Conservation (phyloP, 2,329 filamentous ascomycete genomes). For the Fusarium albosuccineum region DNA sequence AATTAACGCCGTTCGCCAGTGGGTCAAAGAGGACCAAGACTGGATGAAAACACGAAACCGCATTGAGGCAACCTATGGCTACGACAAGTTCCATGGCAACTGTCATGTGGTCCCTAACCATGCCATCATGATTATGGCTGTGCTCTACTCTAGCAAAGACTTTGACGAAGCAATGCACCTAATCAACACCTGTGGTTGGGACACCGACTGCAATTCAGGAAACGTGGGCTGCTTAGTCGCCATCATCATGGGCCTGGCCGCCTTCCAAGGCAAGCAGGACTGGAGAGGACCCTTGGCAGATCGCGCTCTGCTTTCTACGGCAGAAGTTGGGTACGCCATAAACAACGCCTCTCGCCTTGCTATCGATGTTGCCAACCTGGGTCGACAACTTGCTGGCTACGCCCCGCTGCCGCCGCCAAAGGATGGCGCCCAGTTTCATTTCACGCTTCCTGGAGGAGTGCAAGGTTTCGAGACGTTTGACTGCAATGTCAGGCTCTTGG, state of each 20-base stretch:
- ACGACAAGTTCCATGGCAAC: slow-evolving; percentile 47
- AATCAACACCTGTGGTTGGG: slow-evolving; percentile 9
- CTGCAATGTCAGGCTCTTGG: neutral
- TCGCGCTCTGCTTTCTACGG: slow-evolving; percentile 11
- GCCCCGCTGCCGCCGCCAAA: neutral
- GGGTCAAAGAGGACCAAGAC: slow-evolving; percentile 41
- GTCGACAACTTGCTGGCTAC: neutral
- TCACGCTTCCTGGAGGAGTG: slow-evolving; percentile 1
- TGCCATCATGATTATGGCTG: slow-evolving; percentile 9
- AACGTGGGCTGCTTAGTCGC: slow-evolving; percentile 4
- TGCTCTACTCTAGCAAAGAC: neutral
- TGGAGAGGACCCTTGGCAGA: slow-evolving; percentile 13
- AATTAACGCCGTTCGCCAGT: slow-evolving; percentile 47
- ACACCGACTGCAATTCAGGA: slow-evolving; percentile 6
- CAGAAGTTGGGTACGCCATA: slow-evolving; percentile 10
- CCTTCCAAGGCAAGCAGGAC: slow-evolving; percentile 1
- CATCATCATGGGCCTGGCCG: neutral
- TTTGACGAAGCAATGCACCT: slow-evolving; percentile 9
- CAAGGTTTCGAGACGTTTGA: neutral
- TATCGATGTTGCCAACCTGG: neutral
- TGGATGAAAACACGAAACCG: slow-evolving; percentile 52
- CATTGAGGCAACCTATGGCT: slow-evolving; percentile 48
- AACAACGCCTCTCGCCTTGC: slow-evolving; percentile 7
- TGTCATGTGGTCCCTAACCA: slow-evolving; percentile 9
- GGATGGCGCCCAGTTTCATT: slow-evolving; percentile 9